These are phyloP conservation scores for Scenedesmus sp. DNA, from an alignment of 163 green algal genomes.

Conservation along the genomic window DNA sequence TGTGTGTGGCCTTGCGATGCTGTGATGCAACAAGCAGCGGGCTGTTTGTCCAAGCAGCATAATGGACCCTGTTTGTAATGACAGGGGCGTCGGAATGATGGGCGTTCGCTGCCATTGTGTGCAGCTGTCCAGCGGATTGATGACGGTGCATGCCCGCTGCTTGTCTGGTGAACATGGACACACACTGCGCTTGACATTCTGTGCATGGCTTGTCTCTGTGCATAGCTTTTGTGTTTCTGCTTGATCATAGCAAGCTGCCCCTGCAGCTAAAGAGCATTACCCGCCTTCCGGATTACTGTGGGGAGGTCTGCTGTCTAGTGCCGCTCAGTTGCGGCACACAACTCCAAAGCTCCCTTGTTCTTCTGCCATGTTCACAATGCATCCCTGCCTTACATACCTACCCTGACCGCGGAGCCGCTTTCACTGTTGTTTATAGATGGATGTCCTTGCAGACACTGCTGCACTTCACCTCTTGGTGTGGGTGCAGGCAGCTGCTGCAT, in stretches of 20 bases:
- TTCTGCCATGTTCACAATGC: background rate
- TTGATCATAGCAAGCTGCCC: background rate
- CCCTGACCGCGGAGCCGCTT: background rate
- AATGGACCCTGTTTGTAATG: background rate
- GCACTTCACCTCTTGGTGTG: background rate
- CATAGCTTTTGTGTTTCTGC: background rate
- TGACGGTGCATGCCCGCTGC: background rate
- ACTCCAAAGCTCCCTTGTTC: background rate
- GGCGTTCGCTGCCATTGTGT: background rate
- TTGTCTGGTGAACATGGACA: background rate
- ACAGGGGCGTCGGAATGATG: background rate
- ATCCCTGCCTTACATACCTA: background rate
- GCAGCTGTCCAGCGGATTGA: background rate
- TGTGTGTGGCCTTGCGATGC: background rate
- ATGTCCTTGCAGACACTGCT: background rate
- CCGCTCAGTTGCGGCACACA: background rate
- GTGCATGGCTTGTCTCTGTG: background rate
- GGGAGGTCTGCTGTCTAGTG: background rate
- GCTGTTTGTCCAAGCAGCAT: background rate
- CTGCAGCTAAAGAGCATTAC: background rate
- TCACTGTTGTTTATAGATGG: background rate
- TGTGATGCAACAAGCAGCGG: background rate
- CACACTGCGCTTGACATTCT: background rate
- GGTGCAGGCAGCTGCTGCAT: background rate
- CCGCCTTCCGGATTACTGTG: background rate